Base-by-base conservation (phyloP, 345 rosid genomes). In the Mangifera indica region DNA sequence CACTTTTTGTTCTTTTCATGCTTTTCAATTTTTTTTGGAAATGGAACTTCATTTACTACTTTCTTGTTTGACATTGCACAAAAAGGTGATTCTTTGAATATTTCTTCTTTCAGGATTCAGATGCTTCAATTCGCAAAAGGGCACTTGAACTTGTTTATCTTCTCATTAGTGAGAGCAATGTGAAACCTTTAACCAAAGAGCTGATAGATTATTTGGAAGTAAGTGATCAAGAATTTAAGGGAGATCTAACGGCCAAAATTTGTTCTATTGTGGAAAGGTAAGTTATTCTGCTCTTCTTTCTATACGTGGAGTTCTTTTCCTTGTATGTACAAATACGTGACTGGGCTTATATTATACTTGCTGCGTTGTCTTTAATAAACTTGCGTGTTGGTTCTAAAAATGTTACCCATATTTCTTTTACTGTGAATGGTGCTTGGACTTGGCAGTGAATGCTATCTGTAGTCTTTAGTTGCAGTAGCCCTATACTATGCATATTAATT, bases 231-330 rank as follows among this genome's bases (percentile, higher is more conserved):
- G 99, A 96, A 21, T 96, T 96, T 78, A 96, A 91, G 83, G 98
- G 86, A 78, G 96, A 93, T 84, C 99, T 96, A 81, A 91, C 98
- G 62, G 99, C 94, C 78, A 96, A 92, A 84, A 91, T 96, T 70
- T 96, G 99, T 84, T 88, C 93, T 68, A 87, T 96, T 42, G 92
- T 93, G 67, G 99, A 93, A 84, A 96, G 89, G 99, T 96, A 85
- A 88, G 97, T 81, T 69, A 46, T 71, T 55, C 71, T 62, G 54
- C 72, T 73, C 61, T 55, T 71, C 12, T 66, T 45, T 72, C 13
- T 42, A 20, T 32, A 54, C 10, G 9, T 67, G 40, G 17, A 54
- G 44, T 48, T 22, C 34, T 74, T 71, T 69, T 37, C 53, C 55
- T 21, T 59, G 24, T 20, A 21, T 3, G 14, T 44, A 48, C 22